phyloP scores from a whole-genome alignment of 805 yeast species.

The Blastobotrys attinorum region DNA sequence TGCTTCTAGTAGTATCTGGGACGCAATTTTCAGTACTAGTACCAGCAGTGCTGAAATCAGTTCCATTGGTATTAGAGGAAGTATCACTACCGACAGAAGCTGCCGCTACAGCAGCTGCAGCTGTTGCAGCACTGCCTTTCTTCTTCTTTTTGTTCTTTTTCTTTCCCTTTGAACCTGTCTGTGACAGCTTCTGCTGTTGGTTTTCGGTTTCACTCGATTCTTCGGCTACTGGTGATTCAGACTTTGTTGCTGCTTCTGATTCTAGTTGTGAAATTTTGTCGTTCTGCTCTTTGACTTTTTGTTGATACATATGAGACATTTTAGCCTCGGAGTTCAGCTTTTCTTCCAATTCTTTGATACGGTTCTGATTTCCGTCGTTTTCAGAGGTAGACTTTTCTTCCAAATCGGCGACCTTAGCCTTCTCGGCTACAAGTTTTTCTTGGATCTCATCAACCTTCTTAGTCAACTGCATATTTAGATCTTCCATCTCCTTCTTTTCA shows the following conservation, averaged over 20 bases:
- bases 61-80: no score
- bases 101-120: no score
- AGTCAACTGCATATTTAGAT: conserved; percentile 8
- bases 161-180: conserved; percentile 7
- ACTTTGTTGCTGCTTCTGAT: conserved; percentile 2
- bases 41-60: no score
- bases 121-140: conserved; percentile 16
- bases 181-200: not conserved
- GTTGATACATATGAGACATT: conserved; percentile 4
- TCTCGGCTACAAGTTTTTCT: conserved; percentile 5
- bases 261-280: not conserved
- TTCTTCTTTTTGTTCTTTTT: conserved; percentile 27
- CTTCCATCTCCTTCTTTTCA: conserved; percentile 8
- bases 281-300: conserved; percentile 4
- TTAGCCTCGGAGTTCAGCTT: conserved; percentile 5
- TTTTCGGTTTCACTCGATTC: conserved; percentile 4
- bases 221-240: no score
- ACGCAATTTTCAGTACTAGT: not conserved
- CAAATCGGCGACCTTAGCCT: not conserved
- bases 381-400: conserved; percentile 5
- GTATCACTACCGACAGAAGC: no score
- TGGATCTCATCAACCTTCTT: conserved; percentile 3
- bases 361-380: conserved; percentile 8
- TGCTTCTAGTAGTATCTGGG: not conserved
- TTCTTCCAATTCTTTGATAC: conserved; percentile 4